Percentiles rank a stretch among this genome's conserved stretches.
Conservation (phyloP, 768 basidiomycete genomes). For the Hemileccinum impolitum region DNA sequence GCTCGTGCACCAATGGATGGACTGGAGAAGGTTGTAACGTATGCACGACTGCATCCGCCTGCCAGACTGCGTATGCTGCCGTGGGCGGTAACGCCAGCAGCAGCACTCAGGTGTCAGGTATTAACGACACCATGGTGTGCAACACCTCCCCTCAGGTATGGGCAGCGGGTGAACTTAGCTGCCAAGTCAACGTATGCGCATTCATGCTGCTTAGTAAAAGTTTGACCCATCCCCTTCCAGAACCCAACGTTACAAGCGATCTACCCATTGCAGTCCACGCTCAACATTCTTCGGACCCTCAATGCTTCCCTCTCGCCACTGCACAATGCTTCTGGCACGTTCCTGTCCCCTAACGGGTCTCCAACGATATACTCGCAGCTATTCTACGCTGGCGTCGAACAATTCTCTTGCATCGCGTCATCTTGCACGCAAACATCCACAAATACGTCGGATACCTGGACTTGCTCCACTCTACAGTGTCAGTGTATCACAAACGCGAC, state of each 20-base stretch:
- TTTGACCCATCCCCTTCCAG: constrained; percentile 35
- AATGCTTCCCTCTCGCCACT: constrained; percentile 67
- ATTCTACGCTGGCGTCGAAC: constrained; percentile 78
- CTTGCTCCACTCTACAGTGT: constrained; percentile 72
- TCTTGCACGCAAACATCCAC: constrained; percentile 61
- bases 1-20: constrained; percentile 75
- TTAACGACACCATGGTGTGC: constrained; percentile 72
- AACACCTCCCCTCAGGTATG: constrained; percentile 68
- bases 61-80: constrained; percentile 58
- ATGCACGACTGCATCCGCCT: constrained; percentile 64
- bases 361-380: constrained; percentile 65
- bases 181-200: constrained; percentile 70
- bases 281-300: constrained; percentile 78
- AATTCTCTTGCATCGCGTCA: constrained; percentile 80
- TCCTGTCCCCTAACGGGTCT: constrained; percentile 47
- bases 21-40: constrained; percentile 77
- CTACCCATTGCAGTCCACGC: constrained; percentile 64
- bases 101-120: constrained; percentile 28
- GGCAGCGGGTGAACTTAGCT: constrained; percentile 81
- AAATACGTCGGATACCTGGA: constrained; percentile 50
- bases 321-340: constrained; percentile 25
- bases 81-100: constrained; percentile 35
- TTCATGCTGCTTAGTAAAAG: not conserved
- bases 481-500: constrained; percentile 63
- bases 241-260: constrained; percentile 81